Evolutionary conservation across 192 early-diverging fungal genomes (phyloP), one percentile per base, ranked within the genome.

Genomic region (Geosiphon pyriformis): DNA sequence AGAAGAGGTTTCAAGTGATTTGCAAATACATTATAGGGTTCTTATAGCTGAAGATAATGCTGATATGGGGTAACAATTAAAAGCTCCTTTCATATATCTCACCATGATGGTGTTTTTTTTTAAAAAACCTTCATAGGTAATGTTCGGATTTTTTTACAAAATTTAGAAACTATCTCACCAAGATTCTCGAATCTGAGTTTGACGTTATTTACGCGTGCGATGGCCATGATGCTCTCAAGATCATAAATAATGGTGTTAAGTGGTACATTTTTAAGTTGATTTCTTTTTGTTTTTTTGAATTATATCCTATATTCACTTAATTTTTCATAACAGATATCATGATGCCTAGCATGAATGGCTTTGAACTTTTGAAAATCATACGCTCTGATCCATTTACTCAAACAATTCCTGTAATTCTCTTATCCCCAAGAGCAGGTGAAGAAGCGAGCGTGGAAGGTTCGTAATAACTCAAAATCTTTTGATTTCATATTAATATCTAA

Each of bases 321-420:
- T n/a, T n/a, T n/a, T n/a, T n/a, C n/a, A n/a, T n/a, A n/a, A n/a
- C n/a, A n/a, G 26, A 84, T 70, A 75, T 84, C 0, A 83, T 76
- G 57, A 87, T 87, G 85, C 85, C 85, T 0, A 76, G 78, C n/a
- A 75, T 87, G 80, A 77, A 85, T 66, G 85, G 85, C 3, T 79
- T 78, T 31, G 76, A 77, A 17, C 62, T 87, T 7, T 59, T 83
- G 2, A n/a, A n/a, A n/a, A n/a, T 70, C 71, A 54, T 68, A 51
- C 68, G 80, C 18, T 54, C 42, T 23, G 46, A 77, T n/a, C 51
- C 61, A 12, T 58, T 54, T 3, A 76, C 76, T 8, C 71, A 74
- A 64, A 65, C 65, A 32, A 74, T 81, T 10, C 85, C 85, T n/a
- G 72, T 87, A 20, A 87, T 87, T 34, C 51, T 87, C 23, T 61